Evolutionary conservation across 352 stramenopile genomes (phyloP).

Genomic region (Globisporangium spiculum): DNA sequence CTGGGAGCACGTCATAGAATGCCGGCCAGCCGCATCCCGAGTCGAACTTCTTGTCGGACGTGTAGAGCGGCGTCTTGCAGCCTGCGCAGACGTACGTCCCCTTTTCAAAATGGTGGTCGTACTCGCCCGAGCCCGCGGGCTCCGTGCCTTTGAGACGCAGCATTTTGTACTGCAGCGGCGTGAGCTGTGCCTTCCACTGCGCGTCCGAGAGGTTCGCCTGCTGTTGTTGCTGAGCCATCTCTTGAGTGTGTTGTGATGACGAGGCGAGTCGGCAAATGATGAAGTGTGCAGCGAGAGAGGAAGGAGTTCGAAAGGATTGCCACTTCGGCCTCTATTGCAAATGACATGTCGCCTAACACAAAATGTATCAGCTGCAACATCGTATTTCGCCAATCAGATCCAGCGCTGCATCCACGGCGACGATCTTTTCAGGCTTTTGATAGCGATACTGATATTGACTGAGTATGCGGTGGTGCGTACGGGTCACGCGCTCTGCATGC

Average conservation of each 20-base stretch:
- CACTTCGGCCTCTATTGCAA: background rate
- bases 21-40: conserved; percentile 88
- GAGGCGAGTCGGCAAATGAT: background rate
- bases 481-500: background rate
- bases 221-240: conserved; percentile 22
- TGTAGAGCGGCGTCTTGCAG: conserved; percentile 86
- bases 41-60: conserved; percentile 87
- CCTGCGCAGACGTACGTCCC: conserved; percentile 86
- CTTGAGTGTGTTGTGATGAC: background rate
- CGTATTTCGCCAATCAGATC: conserved; percentile 10
- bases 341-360: background rate
- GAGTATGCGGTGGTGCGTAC: background rate
- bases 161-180: conserved; percentile 77
- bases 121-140: conserved; percentile 80
- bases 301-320: no score
- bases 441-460: background rate
- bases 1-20: conserved; percentile 88
- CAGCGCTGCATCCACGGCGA: background rate
- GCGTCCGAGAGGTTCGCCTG: conserved; percentile 30
- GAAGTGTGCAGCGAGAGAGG: background rate
- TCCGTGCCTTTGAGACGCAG: conserved; percentile 90
- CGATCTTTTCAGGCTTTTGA: background rate
- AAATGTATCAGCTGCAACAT: background rate
- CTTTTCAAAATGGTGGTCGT: conserved; percentile 84
- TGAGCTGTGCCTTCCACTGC: conserved; percentile 82